Evolutionary conservation across 805 yeast species (phyloP), one percentile per base, ranked within the genome.

Genomic region (Kockiozyma suomiensis): DNA sequence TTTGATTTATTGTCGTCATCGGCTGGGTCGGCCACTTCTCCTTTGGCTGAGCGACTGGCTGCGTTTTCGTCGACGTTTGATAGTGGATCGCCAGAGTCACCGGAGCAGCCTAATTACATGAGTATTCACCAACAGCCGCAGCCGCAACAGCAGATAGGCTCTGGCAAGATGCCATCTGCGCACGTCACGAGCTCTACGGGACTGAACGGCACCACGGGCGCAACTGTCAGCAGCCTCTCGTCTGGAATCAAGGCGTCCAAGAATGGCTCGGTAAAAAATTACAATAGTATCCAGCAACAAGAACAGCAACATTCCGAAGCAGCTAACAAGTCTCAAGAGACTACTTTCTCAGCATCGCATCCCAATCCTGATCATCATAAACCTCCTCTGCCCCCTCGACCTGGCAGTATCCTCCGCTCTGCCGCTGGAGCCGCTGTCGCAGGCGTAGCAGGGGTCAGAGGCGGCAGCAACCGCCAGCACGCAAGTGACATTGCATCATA

Each of bases 51-150:
- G 19, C 51, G 64, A 5, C 40, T 61, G 5, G 65, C 62, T 2
- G 61, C 58, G 30, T 61, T 33, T 19, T 61, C 65, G 45, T 54
- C 63, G 13, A 61, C 65, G 4, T 61, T 61, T 32, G 54, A 46
- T 13, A 41, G 56, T 15, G 47, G 56, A 4, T 58, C 65, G 26
- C 62, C 65, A 2, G 62, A 57, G 33, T 40, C 54, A 3, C 51
- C 46, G 1, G 55, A 56, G 38, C 17, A n/a, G 23, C 35, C 53
- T 13, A 46, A 59, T 5, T 61, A 38, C 50, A 21, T 58, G 56
- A n/a, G 56, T 25, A 19, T 37, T n/a, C 23, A 46, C 21, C 45
- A 50, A 10, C 52, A 49, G 33, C 52, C 33, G 43, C 52, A 49
- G 21, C 42, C 33, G 43, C 52, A 49, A 21, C 43, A 40, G 13